Percentiles rank a stretch among this genome's conserved stretches.
These are phyloP conservation scores for Mycogone perniciosa DNA, from an alignment of 2,329 filamentous ascomycete genomes.

Conservation along the genomic window DNA sequence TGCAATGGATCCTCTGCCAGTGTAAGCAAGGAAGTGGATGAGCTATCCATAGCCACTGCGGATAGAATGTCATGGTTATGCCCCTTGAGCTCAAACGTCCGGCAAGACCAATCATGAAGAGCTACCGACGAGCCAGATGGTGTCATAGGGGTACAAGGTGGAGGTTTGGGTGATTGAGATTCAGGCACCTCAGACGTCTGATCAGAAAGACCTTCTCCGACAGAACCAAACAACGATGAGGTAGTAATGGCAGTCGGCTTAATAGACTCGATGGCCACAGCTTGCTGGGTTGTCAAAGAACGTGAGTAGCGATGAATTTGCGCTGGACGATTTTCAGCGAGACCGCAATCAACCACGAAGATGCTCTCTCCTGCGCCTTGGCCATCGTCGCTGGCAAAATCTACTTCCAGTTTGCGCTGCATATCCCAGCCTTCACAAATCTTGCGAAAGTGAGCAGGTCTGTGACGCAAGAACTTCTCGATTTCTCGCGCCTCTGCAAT, in stretches of 20 bases:
- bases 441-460: conserved; percentile 71
- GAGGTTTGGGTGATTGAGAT: conserved; percentile 18
- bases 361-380: conserved; percentile 69
- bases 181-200: conserved; percentile 13
- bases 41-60: conserved; percentile 65
- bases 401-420: conserved; percentile 75
- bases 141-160: conserved; percentile 19
- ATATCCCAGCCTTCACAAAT: conserved; percentile 87
- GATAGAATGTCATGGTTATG: conserved; percentile 58
- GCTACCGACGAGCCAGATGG: conserved; percentile 12
- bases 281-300: conserved; percentile 19
- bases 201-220: background rate
- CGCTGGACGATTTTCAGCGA: conserved; percentile 49
- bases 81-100: conserved; percentile 45
- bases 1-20: conserved; percentile 69
- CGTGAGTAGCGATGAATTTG: conserved; percentile 40
- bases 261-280: conserved; percentile 7
- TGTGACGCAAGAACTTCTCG: conserved; percentile 64
- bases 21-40: conserved; percentile 63
- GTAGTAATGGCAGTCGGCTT: conserved; percentile 8
- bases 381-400: conserved; percentile 80
- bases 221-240: conserved; percentile 26
- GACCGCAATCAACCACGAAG: conserved; percentile 66
- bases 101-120: conserved; percentile 27
- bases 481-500: conserved; percentile 74